Base-by-base conservation (phyloP, 306 rosid species). In the Sechiopsis laciniata region DNA sequence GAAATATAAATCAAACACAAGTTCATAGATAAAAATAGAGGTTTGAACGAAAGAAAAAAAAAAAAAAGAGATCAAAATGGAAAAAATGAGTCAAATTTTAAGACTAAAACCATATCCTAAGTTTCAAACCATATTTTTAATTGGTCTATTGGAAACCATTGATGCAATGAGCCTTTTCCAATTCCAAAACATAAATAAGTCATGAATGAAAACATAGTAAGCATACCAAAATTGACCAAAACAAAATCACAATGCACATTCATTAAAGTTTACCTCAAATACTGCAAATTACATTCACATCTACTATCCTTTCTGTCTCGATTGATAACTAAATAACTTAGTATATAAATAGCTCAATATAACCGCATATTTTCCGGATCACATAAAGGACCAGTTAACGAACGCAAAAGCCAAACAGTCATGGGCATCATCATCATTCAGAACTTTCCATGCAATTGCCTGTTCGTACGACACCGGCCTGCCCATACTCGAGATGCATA, bases 391-490 rank as follows among this genome's bases (percentile, higher is more conserved):
- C 99, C 99, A 94, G 81, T 88, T 94, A 74, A 89, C 59, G 75
- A 94, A 94, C 96, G 88, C 84, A 83, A 94, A 87, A 7, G 97
- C 96, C 64, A 94, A 79, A 78, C 96, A 94, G 78, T 94, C 97
- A 83, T 87, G 88, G 57, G 88, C 83, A 61, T 94, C 97, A 15
- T 94, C 96, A 5, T 94, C 97, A 37, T 85, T 80, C 6, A 87
- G 85, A 78, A 94, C 97, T 82, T 94, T 94, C 99, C 99, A 94
- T 0, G 96, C 96, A 19, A 91, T 79, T 10, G 97, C 95, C 52
- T 86, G 97, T 56, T 94, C 99, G 32, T 91, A 94, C 0, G 99
- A 89, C 42, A 91, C 92, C 4, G 95, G 85, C 71, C 97, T 82
- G 2, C 96, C 93, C 99, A 91, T 94, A 73, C 97, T 94, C 4